A percentile compares a stretch with the other conserved stretches of the same genome.
Conservation (phyloP, 1,284 basidiomycete genomes). For the Schizophyllum commune region DNA sequence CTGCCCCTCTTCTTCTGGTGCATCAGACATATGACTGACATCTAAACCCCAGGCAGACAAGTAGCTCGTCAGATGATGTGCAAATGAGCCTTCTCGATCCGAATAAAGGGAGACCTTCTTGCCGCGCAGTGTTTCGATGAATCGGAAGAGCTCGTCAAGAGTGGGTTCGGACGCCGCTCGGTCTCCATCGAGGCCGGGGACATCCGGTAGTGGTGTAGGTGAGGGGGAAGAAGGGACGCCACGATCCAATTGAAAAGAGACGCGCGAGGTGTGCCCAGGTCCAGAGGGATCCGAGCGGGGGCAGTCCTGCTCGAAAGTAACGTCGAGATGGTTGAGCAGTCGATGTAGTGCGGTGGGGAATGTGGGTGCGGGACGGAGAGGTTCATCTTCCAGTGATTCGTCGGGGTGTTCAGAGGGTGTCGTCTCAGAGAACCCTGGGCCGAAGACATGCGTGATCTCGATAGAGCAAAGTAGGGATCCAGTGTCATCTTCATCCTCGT, state of each 20-base stretch:
- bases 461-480: constrained; percentile 41
- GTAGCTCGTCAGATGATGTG: constrained; percentile 85
- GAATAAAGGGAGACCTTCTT: constrained; percentile 80
- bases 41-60: constrained; percentile 93
- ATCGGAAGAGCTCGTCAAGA: constrained; percentile 66
- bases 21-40: constrained; percentile 70
- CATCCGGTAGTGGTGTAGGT: constrained; percentile 10
- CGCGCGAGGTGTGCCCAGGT: constrained; percentile 5
- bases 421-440: neutral
- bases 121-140: constrained; percentile 75
- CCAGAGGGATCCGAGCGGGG: constrained; percentile 24
- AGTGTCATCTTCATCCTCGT: constrained; percentile 11
- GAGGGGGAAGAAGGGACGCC: neutral
- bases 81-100: constrained; percentile 76
- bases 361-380: neutral
- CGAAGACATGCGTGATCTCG: constrained; percentile 41
- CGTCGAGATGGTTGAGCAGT: neutral
- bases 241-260: neutral
- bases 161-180: constrained; percentile 48
- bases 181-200: neutral
- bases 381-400: neutral
- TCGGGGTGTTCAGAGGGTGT: neutral
- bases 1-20: constrained; percentile 30
- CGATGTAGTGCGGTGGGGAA: neutral
- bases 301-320: neutral